These are phyloP conservation scores for Fusarium haematococcum DNA, from an alignment of 2,329 filamentous ascomycete species.

Conservation along the genomic window DNA sequence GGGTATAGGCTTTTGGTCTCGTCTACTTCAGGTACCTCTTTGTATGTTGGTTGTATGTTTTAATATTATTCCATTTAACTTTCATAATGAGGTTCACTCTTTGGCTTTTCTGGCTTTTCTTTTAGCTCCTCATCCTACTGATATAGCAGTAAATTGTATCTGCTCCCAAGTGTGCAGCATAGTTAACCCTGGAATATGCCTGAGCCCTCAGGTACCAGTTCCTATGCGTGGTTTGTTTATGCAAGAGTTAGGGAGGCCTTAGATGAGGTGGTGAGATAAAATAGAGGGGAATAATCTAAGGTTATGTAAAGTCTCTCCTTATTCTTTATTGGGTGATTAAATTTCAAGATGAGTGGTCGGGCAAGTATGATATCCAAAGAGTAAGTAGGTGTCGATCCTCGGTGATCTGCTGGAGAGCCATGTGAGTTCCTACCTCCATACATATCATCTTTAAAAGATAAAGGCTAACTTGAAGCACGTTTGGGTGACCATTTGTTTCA, in stretches of 20 bases:
- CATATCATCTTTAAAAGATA: no score
- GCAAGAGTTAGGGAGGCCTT: not conserved
- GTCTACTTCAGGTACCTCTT: not conserved
- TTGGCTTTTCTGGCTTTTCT: not conserved
- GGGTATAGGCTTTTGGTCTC: no score
- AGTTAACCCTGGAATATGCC: not conserved
- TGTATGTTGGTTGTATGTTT: not conserved
- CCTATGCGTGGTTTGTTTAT: not conserved
- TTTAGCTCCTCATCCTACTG: not conserved
- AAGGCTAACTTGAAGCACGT: not conserved
- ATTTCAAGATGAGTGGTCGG: no score
- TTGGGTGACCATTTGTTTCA: not conserved
- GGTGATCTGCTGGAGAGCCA: no score
- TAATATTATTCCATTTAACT: not conserved
- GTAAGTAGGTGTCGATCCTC: no score
- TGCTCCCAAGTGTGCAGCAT: not conserved
- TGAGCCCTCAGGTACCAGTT: not conserved
- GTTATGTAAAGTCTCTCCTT: no score
- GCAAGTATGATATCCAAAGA: no score
- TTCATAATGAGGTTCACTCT: not conserved
- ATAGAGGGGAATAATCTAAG: no score
- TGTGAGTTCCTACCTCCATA: no score
- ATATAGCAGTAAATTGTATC: not conserved
- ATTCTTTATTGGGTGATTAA: no score
- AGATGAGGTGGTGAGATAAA: no score